Base-by-base conservation (phyloP, 441 rosid genomes). In the Arabidopsis hybrid region DNA sequence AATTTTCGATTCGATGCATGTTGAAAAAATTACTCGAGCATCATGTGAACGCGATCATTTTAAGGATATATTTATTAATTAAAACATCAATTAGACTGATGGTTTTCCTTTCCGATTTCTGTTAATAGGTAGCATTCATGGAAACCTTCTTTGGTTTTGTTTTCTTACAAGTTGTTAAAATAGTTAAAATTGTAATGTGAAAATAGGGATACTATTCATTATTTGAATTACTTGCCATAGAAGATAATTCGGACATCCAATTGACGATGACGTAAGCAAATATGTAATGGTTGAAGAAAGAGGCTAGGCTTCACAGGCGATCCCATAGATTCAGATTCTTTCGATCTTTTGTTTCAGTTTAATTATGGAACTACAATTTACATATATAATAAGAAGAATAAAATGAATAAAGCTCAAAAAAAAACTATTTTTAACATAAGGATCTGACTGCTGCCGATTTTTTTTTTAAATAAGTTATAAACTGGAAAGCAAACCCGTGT, bases 401-500 rank as follows among this genome's bases (percentile, higher is more conserved):
- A 26, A 26, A 0, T 26, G 61, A 29, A 74, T 4, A 60, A 68
- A 62, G 50, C 73, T 60, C 42, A 60, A 53, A 61, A 29, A 8
- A 6, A 50, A 40, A 8, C 3, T 14, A 26, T 7, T 36, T 62
- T 10, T 45, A 12, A 16, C 9, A 43, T 9, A 43, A 35, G 65
- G 32, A 45, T 72, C 40, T 45, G 50, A 65, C 71, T 65, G 21
- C 11, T 49, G 42, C 36, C 59, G 8, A 77, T 76, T 32, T 68
- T 4, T 31, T 38, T 32, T 2, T 26, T 2, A 26, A 26, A 26
- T 26, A 62, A 42, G 32, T 53, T 26, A 49, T 5, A 81, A 80
- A 69, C 64, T 16, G 60, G 59, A 80, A 83, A 69, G 72, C 68
- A 70, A 79, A 65, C 62, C 88, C 89, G 73, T 75, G 84, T 72